Conservation (phyloP, 202 grass and related monocot genomes). For the Carex sylvatica region DNA sequence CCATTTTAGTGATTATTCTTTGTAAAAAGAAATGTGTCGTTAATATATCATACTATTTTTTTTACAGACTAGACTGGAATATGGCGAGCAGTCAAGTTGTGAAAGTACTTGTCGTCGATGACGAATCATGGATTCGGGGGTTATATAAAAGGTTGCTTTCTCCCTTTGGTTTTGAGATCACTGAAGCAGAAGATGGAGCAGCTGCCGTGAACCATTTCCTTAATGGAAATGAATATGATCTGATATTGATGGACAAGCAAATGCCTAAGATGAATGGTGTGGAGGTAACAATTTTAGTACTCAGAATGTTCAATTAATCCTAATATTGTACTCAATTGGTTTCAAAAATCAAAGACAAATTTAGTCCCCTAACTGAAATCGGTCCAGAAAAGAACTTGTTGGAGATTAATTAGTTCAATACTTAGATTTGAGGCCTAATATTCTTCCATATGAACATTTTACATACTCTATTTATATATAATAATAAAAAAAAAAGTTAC, state of each 20-base stretch:
- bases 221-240: neutral
- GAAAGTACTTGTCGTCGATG: constrained; percentile 24
- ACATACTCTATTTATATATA: neutral
- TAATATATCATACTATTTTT: neutral
- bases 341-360: neutral
- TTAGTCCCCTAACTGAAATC: neutral
- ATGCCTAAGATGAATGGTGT: constrained; percentile 31
- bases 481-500: neutral
- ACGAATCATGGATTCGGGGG: neutral
- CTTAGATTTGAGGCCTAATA: too few species aligned
- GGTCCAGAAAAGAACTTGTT: too few species aligned
- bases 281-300: constrained; percentile 17
- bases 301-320: neutral
- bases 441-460: neutral
- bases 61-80: neutral
- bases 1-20: neutral
- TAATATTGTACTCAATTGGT: neutral
- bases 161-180: neutral
- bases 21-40: neutral
- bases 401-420: neutral
- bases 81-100: neutral
- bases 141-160: neutral
- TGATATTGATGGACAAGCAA: constrained; percentile 23
- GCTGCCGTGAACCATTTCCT: neutral
- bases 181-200: constrained; percentile 5